phyloP scores from a whole-genome alignment of 2,329 filamentous ascomycete species.

The Stagonosporopsis rhizophila region DNA sequence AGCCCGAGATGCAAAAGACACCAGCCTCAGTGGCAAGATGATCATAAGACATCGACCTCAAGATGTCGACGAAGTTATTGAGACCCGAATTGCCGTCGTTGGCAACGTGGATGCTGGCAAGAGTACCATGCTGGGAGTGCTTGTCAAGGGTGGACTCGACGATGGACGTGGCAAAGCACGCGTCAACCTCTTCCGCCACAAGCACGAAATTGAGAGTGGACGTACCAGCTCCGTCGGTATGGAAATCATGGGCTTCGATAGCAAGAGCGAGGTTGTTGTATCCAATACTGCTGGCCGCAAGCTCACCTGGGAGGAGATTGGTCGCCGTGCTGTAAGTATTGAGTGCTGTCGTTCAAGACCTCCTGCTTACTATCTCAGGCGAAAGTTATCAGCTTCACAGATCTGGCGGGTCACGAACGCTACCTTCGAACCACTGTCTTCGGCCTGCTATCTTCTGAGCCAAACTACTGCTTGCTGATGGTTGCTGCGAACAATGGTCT shows the following conservation, averaged over 20 bases:
- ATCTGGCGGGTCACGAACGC: conserved; percentile 92
- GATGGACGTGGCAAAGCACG: conserved; percentile 93
- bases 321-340: conserved; percentile 73
- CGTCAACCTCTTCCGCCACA: conserved; percentile 95
- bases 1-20: conserved; percentile 69
- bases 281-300: conserved; percentile 84
- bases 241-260: conserved; percentile 97
- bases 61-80: conserved; percentile 85
- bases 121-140: conserved; percentile 91
- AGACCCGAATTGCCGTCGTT: conserved; percentile 95
- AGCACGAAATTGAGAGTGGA: conserved; percentile 96
- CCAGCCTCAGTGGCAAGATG: conserved; percentile 82
- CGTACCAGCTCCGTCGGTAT: conserved; percentile 96
- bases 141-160: conserved; percentile 94
- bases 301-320: conserved; percentile 97
- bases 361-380: conserved; percentile 54
- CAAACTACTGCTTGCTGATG: conserved; percentile 98
- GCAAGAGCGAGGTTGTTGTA: conserved; percentile 79
- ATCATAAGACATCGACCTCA: conserved; percentile 78
- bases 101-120: conserved; percentile 98
- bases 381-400: conserved; percentile 96
- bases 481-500: conserved; percentile 97
- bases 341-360: neutral
- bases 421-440: conserved; percentile 97
- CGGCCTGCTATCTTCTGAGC: conserved; percentile 89